Conservation (phyloP, 2,329 filamentous ascomycete species). For the Pseudopithomyces chartarum region DNA sequence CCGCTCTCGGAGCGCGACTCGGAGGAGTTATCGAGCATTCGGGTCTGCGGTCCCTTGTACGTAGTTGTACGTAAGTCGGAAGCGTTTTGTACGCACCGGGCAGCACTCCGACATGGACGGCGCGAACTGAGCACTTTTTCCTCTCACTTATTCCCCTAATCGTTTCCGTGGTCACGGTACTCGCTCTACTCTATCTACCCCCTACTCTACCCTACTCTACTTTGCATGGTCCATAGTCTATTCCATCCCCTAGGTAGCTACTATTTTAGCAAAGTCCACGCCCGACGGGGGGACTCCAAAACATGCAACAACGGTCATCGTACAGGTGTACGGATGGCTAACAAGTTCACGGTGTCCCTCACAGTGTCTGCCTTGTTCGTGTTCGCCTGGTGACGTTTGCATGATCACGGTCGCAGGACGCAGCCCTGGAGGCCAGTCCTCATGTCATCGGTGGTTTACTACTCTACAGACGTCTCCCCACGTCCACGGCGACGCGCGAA, state of each 20-base stretch:
- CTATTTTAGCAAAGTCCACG: too few relatives aligned
- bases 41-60: background rate
- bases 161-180: background rate
- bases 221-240: background rate
- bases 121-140: background rate
- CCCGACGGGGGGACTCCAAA: background rate
- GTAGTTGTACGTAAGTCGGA: background rate
- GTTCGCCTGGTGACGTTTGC: background rate
- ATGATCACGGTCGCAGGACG: background rate
- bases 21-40: background rate
- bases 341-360: background rate
- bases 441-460: too few relatives aligned
- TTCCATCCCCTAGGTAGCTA: background rate
- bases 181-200: background rate
- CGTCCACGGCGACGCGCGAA: background rate
- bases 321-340: background rate
- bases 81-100: background rate
- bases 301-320: background rate
- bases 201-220: background rate
- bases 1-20: conserved; percentile 1
- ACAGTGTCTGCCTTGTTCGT: background rate
- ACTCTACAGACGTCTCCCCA: too few relatives aligned
- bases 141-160: background rate
- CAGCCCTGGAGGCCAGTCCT: too few relatives aligned
- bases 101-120: background rate